Base-by-base conservation (phyloP, 352 stramenopile genomes). In the Globisporangium echinulatum region DNA sequence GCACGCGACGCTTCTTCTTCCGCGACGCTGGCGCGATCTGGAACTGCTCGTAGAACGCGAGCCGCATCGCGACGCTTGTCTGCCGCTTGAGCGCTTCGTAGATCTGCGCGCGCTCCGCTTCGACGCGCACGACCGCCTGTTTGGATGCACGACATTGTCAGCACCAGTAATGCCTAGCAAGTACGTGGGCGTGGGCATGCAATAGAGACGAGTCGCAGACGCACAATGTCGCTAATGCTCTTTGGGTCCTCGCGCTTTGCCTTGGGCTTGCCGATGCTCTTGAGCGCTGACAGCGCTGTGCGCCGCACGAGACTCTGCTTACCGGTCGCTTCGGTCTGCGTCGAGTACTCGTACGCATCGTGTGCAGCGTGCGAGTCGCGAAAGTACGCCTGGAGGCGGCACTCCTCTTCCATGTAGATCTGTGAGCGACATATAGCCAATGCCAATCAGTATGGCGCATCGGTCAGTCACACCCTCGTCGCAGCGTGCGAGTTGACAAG, bases 351-450 rank as follows among this genome's bases (percentile, higher is more conserved):
- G 46, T 77, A 75, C 14, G 64, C 69, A 36, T 83, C 70, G 9
- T 77, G 63, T 4, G 64, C 69, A 38, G 55, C 64, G 46, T 69
- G 61, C 0, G 70, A 70, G 9, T 75, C 70, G 37, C 63, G 62
- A 19, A 77, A 74, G 47, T 71, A 81, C 1, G 63, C 67, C 49
- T 75, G 68, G 17, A 85, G 55, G 13, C 81, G 66, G 7, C 64
- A 61, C 64, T 89, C 75, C 67, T 90, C 81, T 66, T 89, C 79
- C 42, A 82, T 58, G 37, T 82, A 86, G 2, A 90, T 73, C 81
- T 90, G 51, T 11, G 48, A 36, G n/a, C 25, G 25, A 33, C 25
- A 33, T 33, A 33, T 33, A 33, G 25, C 25, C 25, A 33, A 33
- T 33, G 25, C 1, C 25, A 33, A 33, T 33, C 25, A 33, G 25